Conservation (phyloP, 2,329 filamentous ascomycete species). For the Aspergillus clavatus region DNA sequence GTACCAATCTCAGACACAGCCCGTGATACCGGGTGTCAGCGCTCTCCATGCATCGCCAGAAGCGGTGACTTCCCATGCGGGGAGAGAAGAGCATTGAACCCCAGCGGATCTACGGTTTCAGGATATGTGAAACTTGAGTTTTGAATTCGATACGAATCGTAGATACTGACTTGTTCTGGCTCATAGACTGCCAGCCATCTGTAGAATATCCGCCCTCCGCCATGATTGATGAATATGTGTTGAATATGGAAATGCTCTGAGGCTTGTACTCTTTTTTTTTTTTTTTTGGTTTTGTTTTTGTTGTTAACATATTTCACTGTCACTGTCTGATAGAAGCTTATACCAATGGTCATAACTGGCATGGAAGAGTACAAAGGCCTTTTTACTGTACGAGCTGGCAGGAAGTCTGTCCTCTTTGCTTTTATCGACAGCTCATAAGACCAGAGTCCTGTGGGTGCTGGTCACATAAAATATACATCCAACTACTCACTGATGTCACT, state of each 20-base stretch:
- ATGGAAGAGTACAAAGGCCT: too few relatives aligned
- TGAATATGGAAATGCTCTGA: neutral
- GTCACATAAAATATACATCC: too few relatives aligned
- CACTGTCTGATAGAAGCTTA: too few relatives aligned
- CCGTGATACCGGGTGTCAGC: conserved; percentile 5
- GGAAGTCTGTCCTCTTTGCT: too few relatives aligned
- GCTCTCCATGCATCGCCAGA: conserved; percentile 10
- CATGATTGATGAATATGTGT: conserved; percentile 1
- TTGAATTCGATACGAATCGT: neutral
- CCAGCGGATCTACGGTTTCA: conserved; percentile 18
- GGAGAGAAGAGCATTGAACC: conserved; percentile 11
- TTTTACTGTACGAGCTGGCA: too few relatives aligned
- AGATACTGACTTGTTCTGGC: neutral
- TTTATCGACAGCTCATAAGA: too few relatives aligned
- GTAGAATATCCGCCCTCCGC: neutral
- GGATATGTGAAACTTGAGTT: conserved; percentile 4
- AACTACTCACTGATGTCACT: too few relatives aligned
- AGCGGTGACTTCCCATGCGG: conserved; percentile 8
- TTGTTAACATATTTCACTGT: too few relatives aligned
- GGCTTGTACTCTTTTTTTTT: neutral
- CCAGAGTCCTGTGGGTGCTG: too few relatives aligned
- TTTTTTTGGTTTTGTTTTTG: neutral
- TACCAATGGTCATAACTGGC: too few relatives aligned
- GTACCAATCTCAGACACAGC: conserved; percentile 24
- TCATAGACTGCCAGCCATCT: neutral